Percentiles rank a stretch among this genome's conserved stretches.
Evolutionary conservation across 495 filamentous ascomycete species (phyloP).

Genomic region (Podospora tetraspora): DNA sequence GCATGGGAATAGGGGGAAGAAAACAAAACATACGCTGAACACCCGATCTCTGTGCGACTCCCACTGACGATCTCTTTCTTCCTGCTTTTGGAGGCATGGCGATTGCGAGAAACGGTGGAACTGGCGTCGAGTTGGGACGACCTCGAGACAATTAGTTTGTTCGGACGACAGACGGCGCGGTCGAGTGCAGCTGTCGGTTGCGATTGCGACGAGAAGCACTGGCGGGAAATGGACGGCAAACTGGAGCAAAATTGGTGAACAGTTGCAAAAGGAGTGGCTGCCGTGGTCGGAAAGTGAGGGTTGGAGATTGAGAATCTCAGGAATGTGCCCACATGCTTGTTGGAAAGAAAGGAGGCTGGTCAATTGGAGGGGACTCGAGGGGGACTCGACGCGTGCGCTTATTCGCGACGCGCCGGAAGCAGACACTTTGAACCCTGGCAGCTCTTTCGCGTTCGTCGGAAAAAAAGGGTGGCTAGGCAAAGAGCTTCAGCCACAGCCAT

Average conservation of each 20-base stretch:
- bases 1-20: neutral
- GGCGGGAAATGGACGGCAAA: neutral
- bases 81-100: constrained; percentile 7
- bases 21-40: constrained; percentile 27
- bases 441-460: neutral
- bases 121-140: neutral
- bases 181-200: neutral
- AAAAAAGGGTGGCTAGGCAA: constrained; percentile 2
- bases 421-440: constrained; percentile 1
- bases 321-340: constrained; percentile 9
- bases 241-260: neutral
- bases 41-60: constrained; percentile 4
- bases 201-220: neutral
- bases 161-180: neutral
- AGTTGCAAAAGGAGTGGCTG: neutral
- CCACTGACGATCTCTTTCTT: constrained; percentile 4
- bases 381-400: neutral
- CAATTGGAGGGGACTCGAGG: neutral
- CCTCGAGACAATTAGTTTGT: neutral
- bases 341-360: constrained; percentile 14
- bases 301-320: constrained; percentile 2
- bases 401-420: constrained; percentile 8
- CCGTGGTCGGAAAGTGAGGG: neutral
- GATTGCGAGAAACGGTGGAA: neutral
- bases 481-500: neutral